Evolutionary conservation across 768 basidiomycete genomes (phyloP), one percentile per base, ranked within the genome.

Genomic region (Cystofilobasidium macerans): DNA sequence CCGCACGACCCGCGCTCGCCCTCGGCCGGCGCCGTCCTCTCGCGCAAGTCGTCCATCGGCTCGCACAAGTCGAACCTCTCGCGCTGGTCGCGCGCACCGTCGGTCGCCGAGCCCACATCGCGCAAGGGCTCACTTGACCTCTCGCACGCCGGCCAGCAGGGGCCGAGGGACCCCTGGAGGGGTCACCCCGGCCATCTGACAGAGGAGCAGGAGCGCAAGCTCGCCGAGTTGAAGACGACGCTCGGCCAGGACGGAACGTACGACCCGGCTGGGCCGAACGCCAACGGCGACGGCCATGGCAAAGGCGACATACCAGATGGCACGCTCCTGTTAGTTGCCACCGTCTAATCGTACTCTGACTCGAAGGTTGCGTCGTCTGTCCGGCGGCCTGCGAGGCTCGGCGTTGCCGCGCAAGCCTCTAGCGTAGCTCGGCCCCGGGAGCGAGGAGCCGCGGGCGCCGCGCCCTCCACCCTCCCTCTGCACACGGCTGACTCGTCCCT

Each of bases 121-220:
- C 35, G 16, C 8, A 24, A 14, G 1, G 43, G 9, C n/a, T 18
- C 35, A 20, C 7, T 42, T 51, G 32, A n/a, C 35, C 6, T 33
- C 1, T 11, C 45, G 26, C 30, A 9, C 35, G 48, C 5, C 48
- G 24, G 22, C 2, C 33, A 5, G 6, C 16, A 33, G 3, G 58
- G 26, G 3, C 5, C 20, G 9, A 22, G 65, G 26, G 38, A 66
- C 38, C 58, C 59, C 12, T 51, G 45, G 45, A 36, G 24, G 6
- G 65, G 65, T 1, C 65, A 67, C 54, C 20, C 38, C 0, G 60
- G 65, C 24, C 65, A 67, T 38, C 65, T 67, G 58, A 57, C 60
- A 5, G 36, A 48, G 5, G 65, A 61, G 5, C 65, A 67, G 40
- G 36, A 45, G 12, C 22, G 26, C 20, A 60, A 57, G 53, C 53